Evolutionary conservation across 2,329 filamentous ascomycete species (phyloP), one percentile per base, ranked within the genome.

Genomic region (Keithomyces neogunnii): DNA sequence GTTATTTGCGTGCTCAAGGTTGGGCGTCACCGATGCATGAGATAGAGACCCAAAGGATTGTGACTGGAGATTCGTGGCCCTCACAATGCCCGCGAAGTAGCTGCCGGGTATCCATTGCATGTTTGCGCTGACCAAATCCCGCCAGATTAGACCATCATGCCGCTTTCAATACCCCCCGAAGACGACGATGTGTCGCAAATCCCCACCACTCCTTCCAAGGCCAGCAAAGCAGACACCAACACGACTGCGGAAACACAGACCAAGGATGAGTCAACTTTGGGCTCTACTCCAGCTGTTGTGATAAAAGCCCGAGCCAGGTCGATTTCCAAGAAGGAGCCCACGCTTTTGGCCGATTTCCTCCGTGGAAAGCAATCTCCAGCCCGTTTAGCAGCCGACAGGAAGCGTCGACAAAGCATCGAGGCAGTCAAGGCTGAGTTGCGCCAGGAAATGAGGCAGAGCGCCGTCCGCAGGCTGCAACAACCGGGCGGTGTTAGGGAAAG

Each of bases 401-500:
- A 73, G 47, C 73, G 79, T 56, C 73, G 81, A 58, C 78, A 78
- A 67, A 80, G 77, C 59, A 66, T 82, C 58, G 77, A 86, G 67
- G 64, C 77, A 54, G 73, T 81, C 60, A 77, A 85, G 70, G 73
- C 75, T 35, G 71, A 74, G 56, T 51, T 73, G 51, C 66, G 69
- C 28, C 67, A 70, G 39, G 77, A 81, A 58, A 81, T 81, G 78
- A 77, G 77, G 49, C 73, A 82, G 57, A 79, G 73, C 5, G 68
- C 75, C n/a, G 80, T 77, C 49, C 76, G 69, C 64, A 82, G 72
- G 67, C 74, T 81, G 59, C 83, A 73, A 68, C 80, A 72, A 62
- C 86, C 81, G 0, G 78, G 79, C 3, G 80, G 80, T n/a, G 86
- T 95, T 46, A 81, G 81, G 55, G 86, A 88, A 58, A 84, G 90